Conservation (phyloP, 2,329 filamentous ascomycete genomes). For the Hymenoscyphus fructigenus region DNA sequence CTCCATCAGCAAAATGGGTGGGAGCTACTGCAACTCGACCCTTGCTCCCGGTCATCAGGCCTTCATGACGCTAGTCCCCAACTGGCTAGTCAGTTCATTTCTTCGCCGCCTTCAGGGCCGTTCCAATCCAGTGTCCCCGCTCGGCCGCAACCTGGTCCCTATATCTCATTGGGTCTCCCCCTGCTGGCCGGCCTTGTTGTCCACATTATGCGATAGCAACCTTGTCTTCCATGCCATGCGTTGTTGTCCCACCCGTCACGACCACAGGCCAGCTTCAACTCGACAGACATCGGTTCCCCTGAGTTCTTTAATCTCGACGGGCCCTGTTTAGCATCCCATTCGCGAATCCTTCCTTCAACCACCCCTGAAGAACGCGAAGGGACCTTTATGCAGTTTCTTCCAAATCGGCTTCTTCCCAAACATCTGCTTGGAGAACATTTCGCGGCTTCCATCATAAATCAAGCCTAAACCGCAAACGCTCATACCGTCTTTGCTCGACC, state of each 20-base stretch:
- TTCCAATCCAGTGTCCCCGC: conserved; percentile 1
- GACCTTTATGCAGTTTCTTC: background rate
- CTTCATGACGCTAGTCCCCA: background rate
- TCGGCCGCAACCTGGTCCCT: conserved; percentile 16
- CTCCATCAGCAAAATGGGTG: background rate
- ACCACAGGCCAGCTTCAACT: conserved; percentile 1
- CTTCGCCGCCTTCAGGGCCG: background rate
- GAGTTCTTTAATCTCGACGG: conserved; percentile 19
- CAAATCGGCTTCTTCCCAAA: conserved; percentile 3
- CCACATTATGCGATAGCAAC: conserved; percentile 24
- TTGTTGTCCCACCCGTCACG: conserved; percentile 22
- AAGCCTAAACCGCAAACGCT: background rate
- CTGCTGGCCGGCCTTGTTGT: conserved; percentile 4
- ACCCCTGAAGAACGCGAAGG: conserved; percentile 3
- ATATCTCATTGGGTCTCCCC: conserved; percentile 8
- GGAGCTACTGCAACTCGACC: background rate
- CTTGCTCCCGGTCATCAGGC: conserved; percentile 17
- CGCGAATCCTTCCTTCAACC: conserved; percentile 25
- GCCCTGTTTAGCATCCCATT: conserved; percentile 16
- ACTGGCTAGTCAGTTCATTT: conserved; percentile 6
- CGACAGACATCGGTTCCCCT: conserved; percentile 9
- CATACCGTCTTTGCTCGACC: background rate
- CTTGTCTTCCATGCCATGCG: conserved; percentile 37
- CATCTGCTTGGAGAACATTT: background rate
- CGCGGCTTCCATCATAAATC: background rate